Percentiles rank a stretch among this genome's conserved stretches.
phyloP scores from a whole-genome alignment of 352 stramenopile species.

The Pythium periplocum region DNA sequence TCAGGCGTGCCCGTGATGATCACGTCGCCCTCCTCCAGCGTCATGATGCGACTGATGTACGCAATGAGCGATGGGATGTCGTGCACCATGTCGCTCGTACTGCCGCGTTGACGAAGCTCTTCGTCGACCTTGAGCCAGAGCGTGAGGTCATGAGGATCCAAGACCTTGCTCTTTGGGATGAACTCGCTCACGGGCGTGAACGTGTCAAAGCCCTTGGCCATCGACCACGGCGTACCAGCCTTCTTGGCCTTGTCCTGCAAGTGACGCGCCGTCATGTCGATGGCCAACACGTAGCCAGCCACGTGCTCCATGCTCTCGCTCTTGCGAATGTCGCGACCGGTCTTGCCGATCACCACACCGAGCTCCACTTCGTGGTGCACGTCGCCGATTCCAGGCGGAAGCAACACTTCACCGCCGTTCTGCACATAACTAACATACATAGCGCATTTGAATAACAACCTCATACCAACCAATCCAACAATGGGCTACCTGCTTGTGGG shows the following conservation, averaged over 20 bases:
- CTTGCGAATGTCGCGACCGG: conserved; percentile 55
- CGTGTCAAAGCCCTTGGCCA: conserved; percentile 72
- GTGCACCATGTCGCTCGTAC: conserved; percentile 78
- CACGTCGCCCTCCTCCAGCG: conserved; percentile 76
- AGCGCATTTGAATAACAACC: neutral
- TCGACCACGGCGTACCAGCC: conserved; percentile 64
- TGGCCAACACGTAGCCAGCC: conserved; percentile 63
- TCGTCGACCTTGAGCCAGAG: conserved; percentile 82
- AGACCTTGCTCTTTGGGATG: conserved; percentile 60
- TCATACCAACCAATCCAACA: neutral
- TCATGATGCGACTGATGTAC: conserved; percentile 81
- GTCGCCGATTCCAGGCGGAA: conserved; percentile 61
- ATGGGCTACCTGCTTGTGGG: conserved; percentile 48
- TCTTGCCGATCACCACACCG: conserved; percentile 69
- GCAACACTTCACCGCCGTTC: conserved; percentile 50
- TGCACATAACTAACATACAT: conserved; percentile 40
- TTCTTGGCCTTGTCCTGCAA: conserved; percentile 77
- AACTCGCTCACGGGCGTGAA: conserved; percentile 82
- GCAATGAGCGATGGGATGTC: conserved; percentile 69
- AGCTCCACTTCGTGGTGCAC: conserved; percentile 86
- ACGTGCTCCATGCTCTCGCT: conserved; percentile 62
- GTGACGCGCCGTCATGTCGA: conserved; percentile 81
- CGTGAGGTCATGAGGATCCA: conserved; percentile 57
- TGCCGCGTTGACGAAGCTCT: conserved; percentile 65
- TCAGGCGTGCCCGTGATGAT: conserved; percentile 83